Evolutionary conservation across 345 rosid species (phyloP).

Genomic region (rapeseed (Brassica napus)): DNA sequence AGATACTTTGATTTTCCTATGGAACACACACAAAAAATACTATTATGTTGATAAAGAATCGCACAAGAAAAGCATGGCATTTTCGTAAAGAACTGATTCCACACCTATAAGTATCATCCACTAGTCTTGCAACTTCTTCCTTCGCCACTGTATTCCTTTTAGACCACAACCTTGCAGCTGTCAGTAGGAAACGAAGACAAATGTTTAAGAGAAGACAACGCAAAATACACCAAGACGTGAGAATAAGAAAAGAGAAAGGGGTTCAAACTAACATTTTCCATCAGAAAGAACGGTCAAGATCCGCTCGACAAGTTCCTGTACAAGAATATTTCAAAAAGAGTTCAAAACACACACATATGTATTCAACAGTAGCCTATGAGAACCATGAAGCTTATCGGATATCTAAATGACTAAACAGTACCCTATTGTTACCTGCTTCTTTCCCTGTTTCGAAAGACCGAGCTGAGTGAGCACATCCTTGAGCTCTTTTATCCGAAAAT

Average conservation of each 20-base stretch:
- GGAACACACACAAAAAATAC: background rate
- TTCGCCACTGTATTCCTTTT: conserved; percentile 67
- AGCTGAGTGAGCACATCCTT: conserved; percentile 87
- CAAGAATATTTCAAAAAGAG: conserved; percentile 9
- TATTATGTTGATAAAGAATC: conserved; percentile 16
- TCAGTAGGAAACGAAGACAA: conserved; percentile 1
- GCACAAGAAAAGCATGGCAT: conserved; percentile 2
- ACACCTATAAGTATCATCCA: conserved; percentile 92
- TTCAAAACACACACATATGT: background rate
- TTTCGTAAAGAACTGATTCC: background rate
- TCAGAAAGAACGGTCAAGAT: conserved; percentile 67
- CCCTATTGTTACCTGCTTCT: conserved; percentile 55
- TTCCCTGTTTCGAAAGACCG: conserved; percentile 96
- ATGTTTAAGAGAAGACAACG: conserved; percentile 17
- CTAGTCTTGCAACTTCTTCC: conserved; percentile 88
- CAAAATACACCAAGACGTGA: background rate
- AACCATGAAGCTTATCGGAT: background rate
- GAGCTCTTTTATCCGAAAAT: conserved; percentile 92
- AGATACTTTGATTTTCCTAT: conserved; percentile 88
- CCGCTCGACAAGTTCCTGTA: conserved; percentile 89
- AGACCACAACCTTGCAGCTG: conserved; percentile 74
- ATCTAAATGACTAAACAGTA: background rate
- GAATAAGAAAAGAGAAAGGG: background rate
- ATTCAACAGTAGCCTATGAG: background rate
- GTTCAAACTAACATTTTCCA: conserved; percentile 60